These are phyloP conservation scores for Candida glucosophila DNA, from an alignment of 1,139 yeast species.

Conservation along the genomic window DNA sequence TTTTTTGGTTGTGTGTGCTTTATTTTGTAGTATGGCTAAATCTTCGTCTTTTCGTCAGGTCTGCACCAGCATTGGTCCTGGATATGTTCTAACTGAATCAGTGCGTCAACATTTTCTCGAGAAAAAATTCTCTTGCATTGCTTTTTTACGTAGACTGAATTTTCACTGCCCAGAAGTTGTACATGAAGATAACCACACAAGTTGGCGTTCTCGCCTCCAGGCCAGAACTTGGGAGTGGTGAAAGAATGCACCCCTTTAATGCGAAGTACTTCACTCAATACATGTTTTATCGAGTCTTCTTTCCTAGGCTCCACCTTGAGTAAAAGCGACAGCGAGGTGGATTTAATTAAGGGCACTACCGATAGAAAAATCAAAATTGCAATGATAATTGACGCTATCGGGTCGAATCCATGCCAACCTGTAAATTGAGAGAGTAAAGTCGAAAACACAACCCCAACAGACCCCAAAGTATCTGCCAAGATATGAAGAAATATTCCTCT, in stretches of 20 bases:
- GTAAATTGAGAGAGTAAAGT: conserved; percentile 58
- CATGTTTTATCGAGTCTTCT: conserved; percentile 54
- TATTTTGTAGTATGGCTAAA: too few relatives aligned
- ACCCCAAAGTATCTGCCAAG: conserved; percentile 91
- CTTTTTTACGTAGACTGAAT: conserved; percentile 49
- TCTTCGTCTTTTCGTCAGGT: conserved; percentile 5
- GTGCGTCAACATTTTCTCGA: conserved; percentile 31
- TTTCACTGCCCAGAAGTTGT: conserved; percentile 62
- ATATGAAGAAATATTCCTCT: conserved; percentile 90
- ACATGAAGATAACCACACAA: conserved; percentile 59
- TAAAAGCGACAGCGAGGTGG: conserved; percentile 70
- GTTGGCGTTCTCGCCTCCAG: conserved; percentile 36
- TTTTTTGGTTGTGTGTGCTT: too few relatives aligned
- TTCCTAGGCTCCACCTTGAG: conserved; percentile 45
- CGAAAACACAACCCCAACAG: conserved; percentile 90
- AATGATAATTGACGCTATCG: conserved; percentile 82
- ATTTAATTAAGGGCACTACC: conserved; percentile 73
- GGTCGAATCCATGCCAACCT: conserved; percentile 69
- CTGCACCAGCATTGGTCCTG: conserved; percentile 56
- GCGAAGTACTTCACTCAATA: conserved; percentile 56
- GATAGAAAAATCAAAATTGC: conserved; percentile 77
- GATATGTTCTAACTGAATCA: conserved; percentile 55
- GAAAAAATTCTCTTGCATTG: conserved; percentile 45
- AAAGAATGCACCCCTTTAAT: conserved; percentile 79
- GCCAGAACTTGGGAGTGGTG: conserved; percentile 90